phyloP scores from a whole-genome alignment of 2,329 filamentous ascomycete genomes.

The Diaporthe citri region DNA sequence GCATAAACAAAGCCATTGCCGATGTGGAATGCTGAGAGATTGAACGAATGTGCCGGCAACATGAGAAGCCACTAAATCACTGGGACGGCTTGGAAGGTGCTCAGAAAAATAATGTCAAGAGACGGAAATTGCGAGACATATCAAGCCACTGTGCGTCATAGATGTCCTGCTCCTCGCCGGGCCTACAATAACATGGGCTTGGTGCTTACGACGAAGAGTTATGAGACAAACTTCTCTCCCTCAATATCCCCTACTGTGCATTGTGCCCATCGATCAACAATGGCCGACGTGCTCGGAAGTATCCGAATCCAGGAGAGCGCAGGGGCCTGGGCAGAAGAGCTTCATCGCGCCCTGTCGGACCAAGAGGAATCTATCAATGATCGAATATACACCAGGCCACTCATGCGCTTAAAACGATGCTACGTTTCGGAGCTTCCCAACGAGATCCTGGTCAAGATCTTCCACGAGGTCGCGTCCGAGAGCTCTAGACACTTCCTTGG shows the following conservation, averaged over 20 bases:
- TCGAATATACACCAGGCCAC: neutral
- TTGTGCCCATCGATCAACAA: neutral
- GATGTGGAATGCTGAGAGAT: constrained; percentile 11
- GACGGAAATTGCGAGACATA: neutral
- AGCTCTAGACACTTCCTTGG: neutral
- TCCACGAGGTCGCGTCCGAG: neutral
- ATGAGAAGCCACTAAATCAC: neutral
- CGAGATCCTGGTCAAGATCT: neutral
- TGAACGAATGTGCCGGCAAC: neutral
- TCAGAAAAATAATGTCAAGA: neutral
- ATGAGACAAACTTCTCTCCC: neutral
- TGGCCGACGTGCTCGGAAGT: neutral
- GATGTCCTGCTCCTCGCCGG: too few relatives aligned
- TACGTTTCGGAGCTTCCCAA: neutral
- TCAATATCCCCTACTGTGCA: neutral
- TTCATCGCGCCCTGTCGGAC: neutral
- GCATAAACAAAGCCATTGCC: neutral
- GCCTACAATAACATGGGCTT: neutral
- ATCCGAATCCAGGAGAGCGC: neutral
- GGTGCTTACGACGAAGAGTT: neutral
- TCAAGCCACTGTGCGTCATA: constrained; percentile 16
- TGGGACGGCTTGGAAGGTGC: neutral
- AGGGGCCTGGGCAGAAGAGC: constrained; percentile 3
- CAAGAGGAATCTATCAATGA: constrained; percentile 12
- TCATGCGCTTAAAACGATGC: neutral